Conservation (phyloP, 352 stramenopile genomes). For the Globisporangium sylvaticum region DNA sequence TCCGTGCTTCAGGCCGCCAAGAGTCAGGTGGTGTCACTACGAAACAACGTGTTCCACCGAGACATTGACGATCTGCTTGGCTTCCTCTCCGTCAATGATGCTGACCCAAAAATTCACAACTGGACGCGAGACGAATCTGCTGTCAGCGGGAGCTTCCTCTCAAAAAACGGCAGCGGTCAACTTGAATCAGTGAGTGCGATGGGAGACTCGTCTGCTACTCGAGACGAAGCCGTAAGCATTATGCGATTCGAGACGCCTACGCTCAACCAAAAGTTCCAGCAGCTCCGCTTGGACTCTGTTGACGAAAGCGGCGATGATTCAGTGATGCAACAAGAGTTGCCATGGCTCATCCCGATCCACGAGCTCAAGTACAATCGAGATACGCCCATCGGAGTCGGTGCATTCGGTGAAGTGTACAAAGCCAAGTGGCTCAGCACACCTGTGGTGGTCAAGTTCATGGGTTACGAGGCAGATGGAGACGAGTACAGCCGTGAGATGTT, state of each 20-base stretch:
- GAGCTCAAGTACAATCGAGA: conserved; percentile 2
- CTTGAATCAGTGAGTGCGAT: neutral
- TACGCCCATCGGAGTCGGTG: neutral
- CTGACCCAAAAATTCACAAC: neutral
- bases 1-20: neutral
- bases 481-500: conserved; percentile 4
- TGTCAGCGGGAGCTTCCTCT: neutral
- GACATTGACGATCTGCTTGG: neutral
- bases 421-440: neutral
- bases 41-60: conserved; percentile 1
- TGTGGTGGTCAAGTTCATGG: conserved; percentile 5
- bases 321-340: neutral
- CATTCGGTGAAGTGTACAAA: neutral
- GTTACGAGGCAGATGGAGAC: neutral
- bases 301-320: neutral
- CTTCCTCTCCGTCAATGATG: neutral
- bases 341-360: neutral
- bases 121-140: neutral
- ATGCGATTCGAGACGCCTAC: neutral
- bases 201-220: neutral
- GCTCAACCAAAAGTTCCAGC: conserved; percentile 1
- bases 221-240: neutral
- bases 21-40: neutral
- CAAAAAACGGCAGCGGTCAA: neutral
- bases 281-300: neutral